phyloP scores from a whole-genome alignment of 1,284 basidiomycete species.

The Wallemia ichthyophaga region DNA sequence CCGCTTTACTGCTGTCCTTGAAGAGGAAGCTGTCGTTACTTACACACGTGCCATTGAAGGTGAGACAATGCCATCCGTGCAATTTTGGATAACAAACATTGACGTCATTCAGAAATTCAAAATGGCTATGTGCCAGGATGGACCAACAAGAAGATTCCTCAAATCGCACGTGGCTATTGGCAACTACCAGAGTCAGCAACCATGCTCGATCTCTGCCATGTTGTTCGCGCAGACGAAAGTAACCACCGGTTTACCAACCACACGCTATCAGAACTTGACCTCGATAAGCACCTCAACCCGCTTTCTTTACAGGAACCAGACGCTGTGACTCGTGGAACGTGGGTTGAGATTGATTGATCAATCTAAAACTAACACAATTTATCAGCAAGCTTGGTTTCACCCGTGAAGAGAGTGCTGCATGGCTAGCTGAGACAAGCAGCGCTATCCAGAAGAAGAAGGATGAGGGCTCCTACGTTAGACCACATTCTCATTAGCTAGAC shows the following conservation, averaged over 20 bases:
- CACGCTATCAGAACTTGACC: conserved; percentile 53
- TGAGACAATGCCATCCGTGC: no score
- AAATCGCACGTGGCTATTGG: conserved; percentile 66
- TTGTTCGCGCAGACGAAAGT: conserved; percentile 71
- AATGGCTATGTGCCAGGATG: neutral
- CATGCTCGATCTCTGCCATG: conserved; percentile 60
- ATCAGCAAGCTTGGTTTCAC: neutral
- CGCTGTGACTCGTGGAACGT: conserved; percentile 42
- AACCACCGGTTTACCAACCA: conserved; percentile 62
- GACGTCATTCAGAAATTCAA: neutral
- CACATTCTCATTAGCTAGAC: neutral
- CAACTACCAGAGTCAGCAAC: conserved; percentile 39
- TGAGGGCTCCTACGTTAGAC: neutral
- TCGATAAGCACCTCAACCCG: conserved; percentile 51
- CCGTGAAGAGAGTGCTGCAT: neutral
- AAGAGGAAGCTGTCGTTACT: conserved; percentile 78
- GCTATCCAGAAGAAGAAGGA: neutral
- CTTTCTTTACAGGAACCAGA: conserved; percentile 69
- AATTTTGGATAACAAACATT: no score
- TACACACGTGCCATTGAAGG: conserved; percentile 19
- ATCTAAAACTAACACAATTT: no score
- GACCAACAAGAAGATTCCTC: conserved; percentile 23
- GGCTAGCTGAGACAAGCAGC: neutral
- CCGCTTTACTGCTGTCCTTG: conserved; percentile 77
- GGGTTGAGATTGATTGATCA: no score